Evolutionary conservation across 257 asterid species (phyloP), one percentile per base, ranked within the genome.

Genomic region (Thymus quinquecostatus): DNA sequence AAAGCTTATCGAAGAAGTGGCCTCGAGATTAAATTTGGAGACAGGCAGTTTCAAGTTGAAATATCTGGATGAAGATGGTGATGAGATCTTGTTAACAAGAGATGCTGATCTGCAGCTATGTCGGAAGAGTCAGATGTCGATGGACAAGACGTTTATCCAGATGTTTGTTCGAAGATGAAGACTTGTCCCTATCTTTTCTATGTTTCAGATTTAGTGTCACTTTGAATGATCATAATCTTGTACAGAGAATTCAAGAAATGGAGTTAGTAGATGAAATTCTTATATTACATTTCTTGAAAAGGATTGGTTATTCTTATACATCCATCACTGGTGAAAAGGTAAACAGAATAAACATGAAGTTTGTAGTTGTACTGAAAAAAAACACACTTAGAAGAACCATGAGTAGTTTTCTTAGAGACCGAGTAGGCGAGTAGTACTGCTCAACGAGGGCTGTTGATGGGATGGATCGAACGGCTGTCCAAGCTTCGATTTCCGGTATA

Each of bases 381-480:
- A 36, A 36, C 3, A 3, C 40, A 36, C 38, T 1, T 6, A 36
- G 40, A 36, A 36, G 4, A 36, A 36, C 40, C 40, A 36, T 36
- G 40, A 36, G 40, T 5, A 36, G 40, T 36, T 36, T 36, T 36
- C 5, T 36, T 36, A 2, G 40, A 1, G 21, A 21, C 21, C 21
- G 21, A 21, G 21, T 21, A 21, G 21, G 21, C 21, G 21, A 21
- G 21, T 21, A 21, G 21, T 5, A 36, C 3, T 1, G 40, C 40
- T 36, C 40, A 36, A 36, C 40, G 40, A 36, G 82, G 77, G 45
- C 28, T 36, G 66, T 75, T 71, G 30, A 74, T 54, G 2, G 80
- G 72, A 45, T 70, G 73, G 29, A 81, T 45, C 78, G 45, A 48
- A 4, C 62, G 72, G 61, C 73, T 54, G 50, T 70, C 79, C 82